Base-by-base conservation (phyloP, 345 rosid genomes). In the Arabis alpina region DNA sequence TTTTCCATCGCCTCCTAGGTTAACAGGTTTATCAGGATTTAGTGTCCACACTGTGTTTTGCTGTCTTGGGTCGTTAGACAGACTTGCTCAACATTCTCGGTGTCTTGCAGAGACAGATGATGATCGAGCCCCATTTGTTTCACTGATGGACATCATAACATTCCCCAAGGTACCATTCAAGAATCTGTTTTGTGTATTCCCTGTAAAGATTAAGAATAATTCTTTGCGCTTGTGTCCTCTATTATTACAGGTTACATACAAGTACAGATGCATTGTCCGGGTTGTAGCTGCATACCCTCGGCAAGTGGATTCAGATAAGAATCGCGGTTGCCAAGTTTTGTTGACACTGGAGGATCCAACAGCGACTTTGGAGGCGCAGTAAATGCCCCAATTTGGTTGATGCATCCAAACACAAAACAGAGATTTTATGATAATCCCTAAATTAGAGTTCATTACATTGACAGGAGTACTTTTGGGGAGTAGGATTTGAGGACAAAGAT, bases 281-380 rank as follows among this genome's bases (percentile, higher is more conserved):
- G 84, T 82, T 62, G 85, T 93, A 52, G 83, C 87, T 32, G 72
- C 80, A 76, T 43, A 81, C 34, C 96, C 96, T 53, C 80, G 84
- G 49, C 81, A 34, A 45, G 77, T 78, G 56, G 89, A 87, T 72
- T 73, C 82, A 75, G 15, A 34, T 36, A 76, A 77, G 63, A 9
- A 2, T 56, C 81, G 80, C 54, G 73, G 44, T 11, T 84, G 77
- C 64, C 72, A 81, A 81, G 77, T 86, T 37, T 74, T 92, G 70
- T 81, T 93, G 61, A 89, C 94, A 41, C 54, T 93, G 2, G 98
- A 93, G 86, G 98, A 93, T 81, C 92, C 98, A 45, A 93, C 97
- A 13, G 87, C 94, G 39, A 83, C 88, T 77, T 71, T 91, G 66
- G 84, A 84, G 51, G 92, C 28, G 91, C 92, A 80, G 98, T 90